phyloP scores from a whole-genome alignment of 495 filamentous ascomycete species.

The Talaromyces liani region DNA sequence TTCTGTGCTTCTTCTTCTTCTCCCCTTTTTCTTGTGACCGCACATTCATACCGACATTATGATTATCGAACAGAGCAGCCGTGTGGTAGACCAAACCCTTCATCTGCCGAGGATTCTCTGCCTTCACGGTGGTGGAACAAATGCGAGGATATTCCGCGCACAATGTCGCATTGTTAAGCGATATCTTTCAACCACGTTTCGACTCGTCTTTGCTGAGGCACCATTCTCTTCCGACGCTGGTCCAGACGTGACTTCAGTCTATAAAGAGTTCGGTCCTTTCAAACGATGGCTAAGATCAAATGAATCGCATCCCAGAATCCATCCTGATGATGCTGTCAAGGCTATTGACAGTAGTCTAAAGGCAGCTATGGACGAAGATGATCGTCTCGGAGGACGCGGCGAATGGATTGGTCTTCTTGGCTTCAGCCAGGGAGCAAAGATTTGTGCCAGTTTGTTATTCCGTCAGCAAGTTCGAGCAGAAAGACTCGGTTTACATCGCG shows the following conservation, averaged over 20 bases:
- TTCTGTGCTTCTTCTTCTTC: not conserved
- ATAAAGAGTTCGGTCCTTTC: constrained; percentile 47
- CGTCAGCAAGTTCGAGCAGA: constrained; percentile 35
- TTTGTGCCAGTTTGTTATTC: constrained; percentile 38
- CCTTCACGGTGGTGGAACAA: constrained; percentile 60
- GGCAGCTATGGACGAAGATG: constrained; percentile 27
- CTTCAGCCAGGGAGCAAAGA: constrained; percentile 52
- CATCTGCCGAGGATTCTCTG: constrained; percentile 56
- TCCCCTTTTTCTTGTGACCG: not conserved
- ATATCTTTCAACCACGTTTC: constrained; percentile 40
- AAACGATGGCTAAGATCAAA: constrained; percentile 50
- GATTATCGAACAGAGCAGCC: not conserved
- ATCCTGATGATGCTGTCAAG: constrained; percentile 11
- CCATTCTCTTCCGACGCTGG: constrained; percentile 44
- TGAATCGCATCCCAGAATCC: constrained; percentile 22
- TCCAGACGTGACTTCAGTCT: constrained; percentile 44
- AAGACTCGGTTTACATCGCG: not conserved
- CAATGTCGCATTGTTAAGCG: constrained; percentile 49
- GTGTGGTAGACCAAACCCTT: constrained; percentile 10
- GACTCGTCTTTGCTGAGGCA: constrained; percentile 52
- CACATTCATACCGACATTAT: not conserved
- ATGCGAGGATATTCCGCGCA: constrained; percentile 47
- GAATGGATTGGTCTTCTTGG: constrained; percentile 53
- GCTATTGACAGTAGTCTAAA: constrained; percentile 16
- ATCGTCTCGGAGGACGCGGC: constrained; percentile 36